Conservation (phyloP, 305 asterid genomes). For the Solanum hybrid region DNA sequence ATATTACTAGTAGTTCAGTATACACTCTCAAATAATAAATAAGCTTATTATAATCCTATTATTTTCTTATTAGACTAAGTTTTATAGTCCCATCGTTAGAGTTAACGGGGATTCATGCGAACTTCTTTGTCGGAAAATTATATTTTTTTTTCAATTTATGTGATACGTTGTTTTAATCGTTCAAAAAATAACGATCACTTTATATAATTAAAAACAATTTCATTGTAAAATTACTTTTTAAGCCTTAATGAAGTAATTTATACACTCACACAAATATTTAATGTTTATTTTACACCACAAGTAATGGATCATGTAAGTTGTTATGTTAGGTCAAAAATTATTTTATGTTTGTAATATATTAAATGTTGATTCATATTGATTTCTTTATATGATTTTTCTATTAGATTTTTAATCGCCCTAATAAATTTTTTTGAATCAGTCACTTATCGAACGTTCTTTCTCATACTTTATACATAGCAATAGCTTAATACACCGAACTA, state of each 20-base stretch:
- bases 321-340: not conserved
- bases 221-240: too few relatives aligned
- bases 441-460: not conserved
- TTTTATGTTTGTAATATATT: not conserved
- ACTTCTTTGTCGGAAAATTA: too few relatives aligned
- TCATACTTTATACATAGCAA: not conserved
- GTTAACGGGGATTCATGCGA: not conserved
- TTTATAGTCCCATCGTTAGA: not conserved
- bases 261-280: too few relatives aligned
- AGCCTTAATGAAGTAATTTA: too few relatives aligned
- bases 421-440: not conserved
- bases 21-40: not conserved
- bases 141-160: too few relatives aligned
- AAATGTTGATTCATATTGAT: not conserved
- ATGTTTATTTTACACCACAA: too few relatives aligned
- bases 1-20: too few relatives aligned
- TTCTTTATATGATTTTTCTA: not conserved
- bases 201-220: too few relatives aligned
- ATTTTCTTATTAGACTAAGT: not conserved
- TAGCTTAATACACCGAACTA: not conserved
- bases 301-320: not conserved
- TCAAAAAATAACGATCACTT: not conserved
- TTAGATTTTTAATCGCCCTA: not conserved
- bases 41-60: not conserved
- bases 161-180: fast-evolving